Base-by-base conservation (phyloP, 176 grass and related monocot genomes). In the Avena atlantica region DNA sequence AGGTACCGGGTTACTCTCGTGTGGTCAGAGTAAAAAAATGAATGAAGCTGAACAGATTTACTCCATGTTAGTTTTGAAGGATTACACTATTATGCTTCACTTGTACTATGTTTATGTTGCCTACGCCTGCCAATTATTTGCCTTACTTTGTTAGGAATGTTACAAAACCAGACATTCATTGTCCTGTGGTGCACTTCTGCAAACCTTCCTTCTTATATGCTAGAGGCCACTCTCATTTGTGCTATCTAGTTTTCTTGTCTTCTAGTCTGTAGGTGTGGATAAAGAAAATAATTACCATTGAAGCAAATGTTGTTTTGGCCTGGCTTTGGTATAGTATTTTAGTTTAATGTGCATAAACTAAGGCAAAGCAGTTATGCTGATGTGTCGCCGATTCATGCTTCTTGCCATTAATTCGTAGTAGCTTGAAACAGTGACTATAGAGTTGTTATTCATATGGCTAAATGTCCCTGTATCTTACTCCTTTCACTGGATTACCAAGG, bases 11-110 rank as follows among this genome's bases (percentile, higher is more conserved):
- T 12, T 84, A 74, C 3, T 45, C 2, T 66, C 3, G 58, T 11
- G 0, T 82, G 70, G 14, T 47, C 45, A 24, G 10, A 21, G 11
- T 57, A 15, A 6, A n/a, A n/a, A 44, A 76, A 67, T 31, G 53
- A 15, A 67, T 17, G 14, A 67, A 10, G n/a, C 19, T 1, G 36
- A 53, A 74, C 37, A 36, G 27, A 52, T 8, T 52, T 40, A 52
- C 42, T 79, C 72, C 59, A 21, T 78, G 47, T 15, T 20, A 55
- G 15, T 64, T 55, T 55, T 76, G 29, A 66, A 81, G 19, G 78
- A 55, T 5, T 15, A 74, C 20, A 23, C 14, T 11, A 20, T 42
- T 6, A 66, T 79, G 36, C 12, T 45, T 52, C 1, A 24, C 15
- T 19, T 66, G 25, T 6, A 17, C 64, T 67, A 67, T 0, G 27